Evolutionary conservation across 352 stramenopile species (phyloP), one percentile per base, ranked within the genome.

Genomic region (Peronospora belbahrii): DNA sequence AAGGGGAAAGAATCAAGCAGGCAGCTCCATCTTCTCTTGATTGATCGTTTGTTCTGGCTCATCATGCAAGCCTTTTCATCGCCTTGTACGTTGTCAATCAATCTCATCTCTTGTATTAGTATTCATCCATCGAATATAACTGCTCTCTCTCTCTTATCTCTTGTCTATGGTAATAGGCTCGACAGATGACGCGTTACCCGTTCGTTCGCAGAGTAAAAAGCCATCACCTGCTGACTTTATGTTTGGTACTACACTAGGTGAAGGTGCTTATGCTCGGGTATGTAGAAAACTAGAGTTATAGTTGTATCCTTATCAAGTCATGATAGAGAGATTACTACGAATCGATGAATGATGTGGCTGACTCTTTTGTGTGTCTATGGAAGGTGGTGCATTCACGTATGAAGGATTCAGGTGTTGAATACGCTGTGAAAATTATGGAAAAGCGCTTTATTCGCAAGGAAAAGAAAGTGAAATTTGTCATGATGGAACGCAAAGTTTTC

Each of bases 371-470:
- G n/a, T n/a, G n/a, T n/a, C n/a, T n/a, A n/a, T n/a, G n/a, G n/a
- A n/a, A 85, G 53, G 83, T 92, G 8, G 83, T 94, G 35, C 83
- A 95, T 36, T 80, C 83, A 31, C 79, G 82, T n/a, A 91, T 92
- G 73, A 95, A 95, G 44, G 75, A 88, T 59, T 88, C 69, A 13
- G 63, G 63, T n/a, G 67, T 62, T 4, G 78, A 95, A 58, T 95
- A 94, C 48, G 85, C 85, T 0, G 74, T 95, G 13, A 95, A 95
- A 65, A 93, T 95, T 46, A 95, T 95, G 83, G 85, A 95, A 52
- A 93, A 95, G 57, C 66, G 74, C 30, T 91, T 93, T 56, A 94
- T 95, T 52, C 81, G 78, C 42, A 89, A 88, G 64, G 83, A 95
- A 59, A 94, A 94, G 58, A 95, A 95, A 52, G 83, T 94, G 50